Percentiles rank a stretch among this genome's conserved stretches.
phyloP scores from a whole-genome alignment of 1,284 basidiomycete species.

The Ganoderma lingzhi region DNA sequence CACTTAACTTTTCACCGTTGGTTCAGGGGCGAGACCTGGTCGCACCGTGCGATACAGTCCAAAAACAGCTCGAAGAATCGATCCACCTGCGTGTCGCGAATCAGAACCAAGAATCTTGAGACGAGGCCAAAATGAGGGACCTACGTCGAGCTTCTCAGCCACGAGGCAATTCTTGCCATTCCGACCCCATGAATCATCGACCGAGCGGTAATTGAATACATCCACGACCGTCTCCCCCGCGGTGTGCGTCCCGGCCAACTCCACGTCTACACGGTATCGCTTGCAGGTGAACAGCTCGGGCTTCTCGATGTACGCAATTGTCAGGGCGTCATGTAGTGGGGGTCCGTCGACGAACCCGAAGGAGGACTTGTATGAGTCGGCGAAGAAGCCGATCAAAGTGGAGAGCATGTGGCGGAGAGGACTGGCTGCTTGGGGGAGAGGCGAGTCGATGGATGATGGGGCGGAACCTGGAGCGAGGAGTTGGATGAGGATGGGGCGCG shows the following conservation, averaged over 20 bases:
- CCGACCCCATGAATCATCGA: constrained; percentile 71
- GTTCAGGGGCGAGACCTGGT: constrained; percentile 65
- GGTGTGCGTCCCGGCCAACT: constrained; percentile 68
- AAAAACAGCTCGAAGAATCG: constrained; percentile 74
- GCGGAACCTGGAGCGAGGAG: constrained; percentile 54
- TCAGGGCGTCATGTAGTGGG: constrained; percentile 84
- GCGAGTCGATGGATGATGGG: constrained; percentile 19
- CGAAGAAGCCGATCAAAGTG: constrained; percentile 77
- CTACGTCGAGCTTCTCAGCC: constrained; percentile 65
- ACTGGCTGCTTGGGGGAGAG: constrained; percentile 54
- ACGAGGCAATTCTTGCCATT: constrained; percentile 70
- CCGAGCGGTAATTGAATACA: constrained; percentile 65
- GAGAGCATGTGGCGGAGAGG: constrained; percentile 76
- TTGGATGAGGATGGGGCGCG: constrained; percentile 54
- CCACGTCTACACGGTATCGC: constrained; percentile 80
- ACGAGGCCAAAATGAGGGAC: constrained; percentile 30
- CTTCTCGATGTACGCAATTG: constrained; percentile 73
- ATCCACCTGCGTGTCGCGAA: constrained; percentile 53
- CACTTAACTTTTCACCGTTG: not conserved
- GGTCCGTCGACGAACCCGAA: constrained; percentile 82
- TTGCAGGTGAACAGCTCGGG: constrained; percentile 68
- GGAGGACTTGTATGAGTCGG: constrained; percentile 68
- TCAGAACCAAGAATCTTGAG: not conserved
- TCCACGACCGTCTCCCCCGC: constrained; percentile 82
- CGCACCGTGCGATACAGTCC: constrained; percentile 64